phyloP scores from a whole-genome alignment of 2,329 filamentous ascomycete genomes.

The Fusarium pseudocircinatum region DNA sequence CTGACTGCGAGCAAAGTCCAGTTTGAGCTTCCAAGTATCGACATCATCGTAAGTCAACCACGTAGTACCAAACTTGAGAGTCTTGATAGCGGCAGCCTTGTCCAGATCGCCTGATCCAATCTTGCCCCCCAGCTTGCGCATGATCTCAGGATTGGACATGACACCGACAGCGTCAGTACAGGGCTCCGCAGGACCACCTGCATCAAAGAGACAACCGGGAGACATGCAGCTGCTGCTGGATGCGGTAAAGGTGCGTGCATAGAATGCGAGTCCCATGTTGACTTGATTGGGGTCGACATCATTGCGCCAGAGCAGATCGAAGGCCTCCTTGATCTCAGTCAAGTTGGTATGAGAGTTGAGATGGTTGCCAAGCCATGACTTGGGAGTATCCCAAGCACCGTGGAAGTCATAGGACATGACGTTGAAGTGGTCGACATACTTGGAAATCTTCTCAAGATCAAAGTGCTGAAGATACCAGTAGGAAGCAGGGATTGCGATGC shows the following conservation, averaged over 20 bases:
- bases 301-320: slow-evolving; percentile 16
- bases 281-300: background rate
- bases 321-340: background rate
- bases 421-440: slow-evolving; percentile 43
- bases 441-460: background rate
- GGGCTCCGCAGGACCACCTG: background rate
- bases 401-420: slow-evolving; percentile 31
- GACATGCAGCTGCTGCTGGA: background rate
- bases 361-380: background rate
- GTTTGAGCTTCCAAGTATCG: slow-evolving; percentile 6
- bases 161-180: background rate
- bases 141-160: background rate
- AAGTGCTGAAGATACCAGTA: slow-evolving; percentile 43
- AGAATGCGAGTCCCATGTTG: slow-evolving; percentile 22
- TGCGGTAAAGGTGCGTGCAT: background rate
- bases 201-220: background rate
- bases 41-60: slow-evolving; percentile 16
- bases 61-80: background rate
- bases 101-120: background rate
- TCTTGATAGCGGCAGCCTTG: background rate
- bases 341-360: slow-evolving; percentile 28
- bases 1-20: background rate
- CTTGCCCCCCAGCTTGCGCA: background rate
- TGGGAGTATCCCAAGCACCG: slow-evolving; percentile 1
- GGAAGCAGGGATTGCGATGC: slow-evolving; percentile 24